Percentiles rank a stretch among this genome's conserved stretches.
Conservation (phyloP, 441 rosid genomes). For the Populus hybrid region DNA sequence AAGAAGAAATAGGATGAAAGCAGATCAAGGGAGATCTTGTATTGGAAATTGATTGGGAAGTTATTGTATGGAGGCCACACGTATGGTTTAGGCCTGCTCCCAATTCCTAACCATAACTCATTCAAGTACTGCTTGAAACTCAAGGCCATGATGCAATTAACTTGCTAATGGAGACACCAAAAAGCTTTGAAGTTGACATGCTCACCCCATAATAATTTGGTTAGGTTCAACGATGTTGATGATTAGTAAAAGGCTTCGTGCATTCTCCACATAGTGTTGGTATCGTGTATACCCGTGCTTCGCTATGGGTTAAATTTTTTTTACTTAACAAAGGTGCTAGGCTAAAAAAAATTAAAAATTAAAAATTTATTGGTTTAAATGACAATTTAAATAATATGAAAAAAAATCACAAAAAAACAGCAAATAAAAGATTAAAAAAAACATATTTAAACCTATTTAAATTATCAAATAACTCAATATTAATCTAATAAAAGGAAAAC, state of each 20-base stretch:
- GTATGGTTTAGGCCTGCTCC: background rate
- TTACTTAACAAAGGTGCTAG: too few species aligned
- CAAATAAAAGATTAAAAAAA: too few species aligned
- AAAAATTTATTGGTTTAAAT: too few species aligned
- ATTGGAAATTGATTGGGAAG: too few species aligned
- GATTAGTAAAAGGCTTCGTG: constrained; percentile 22
- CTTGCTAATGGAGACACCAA: constrained; percentile 31
- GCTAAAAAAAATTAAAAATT: too few species aligned
- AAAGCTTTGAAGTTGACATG: constrained; percentile 32
- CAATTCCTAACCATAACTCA: background rate
- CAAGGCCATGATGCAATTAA: background rate
- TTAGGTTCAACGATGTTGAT: constrained; percentile 30
- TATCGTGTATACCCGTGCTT: background rate
- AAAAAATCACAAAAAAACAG: too few species aligned
- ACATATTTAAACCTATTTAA: too few species aligned
- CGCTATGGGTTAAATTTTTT: too few species aligned
- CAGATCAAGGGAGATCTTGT: background rate
- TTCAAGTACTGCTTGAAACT: background rate
- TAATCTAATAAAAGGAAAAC: too few species aligned
- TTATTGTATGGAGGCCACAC: background rate
- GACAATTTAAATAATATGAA: too few species aligned
- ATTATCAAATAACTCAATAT: too few species aligned
- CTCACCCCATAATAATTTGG: constrained; percentile 23
- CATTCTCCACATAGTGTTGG: constrained; percentile 24
- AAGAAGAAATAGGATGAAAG: background rate